Percentiles rank a stretch among this genome's conserved stretches.
Evolutionary conservation across 805 yeast species (phyloP).

Genomic region (Ogataea paraovalis): DNA sequence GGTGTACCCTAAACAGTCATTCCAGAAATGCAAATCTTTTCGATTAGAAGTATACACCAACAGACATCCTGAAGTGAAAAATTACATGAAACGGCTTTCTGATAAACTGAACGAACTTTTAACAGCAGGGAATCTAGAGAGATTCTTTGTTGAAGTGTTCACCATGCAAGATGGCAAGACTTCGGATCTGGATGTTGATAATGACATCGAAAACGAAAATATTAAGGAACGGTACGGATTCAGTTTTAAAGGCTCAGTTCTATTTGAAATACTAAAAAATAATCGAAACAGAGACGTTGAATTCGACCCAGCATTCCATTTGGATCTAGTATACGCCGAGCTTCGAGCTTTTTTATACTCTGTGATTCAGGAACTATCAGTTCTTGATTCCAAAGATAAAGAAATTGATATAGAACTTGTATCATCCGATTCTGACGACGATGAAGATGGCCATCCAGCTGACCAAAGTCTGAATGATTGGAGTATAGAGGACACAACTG

Average conservation of each 20-base stretch:
- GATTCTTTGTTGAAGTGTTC: constrained; percentile 23
- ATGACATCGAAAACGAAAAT: neutral
- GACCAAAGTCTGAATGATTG: neutral
- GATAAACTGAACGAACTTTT: constrained; percentile 18
- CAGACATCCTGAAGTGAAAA: constrained; percentile 43
- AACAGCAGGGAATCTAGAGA: constrained; percentile 19
- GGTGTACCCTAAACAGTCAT: constrained; percentile 52
- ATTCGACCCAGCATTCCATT: constrained; percentile 2
- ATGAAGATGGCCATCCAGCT: neutral
- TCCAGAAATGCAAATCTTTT: constrained; percentile 39
- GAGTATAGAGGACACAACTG: neutral
- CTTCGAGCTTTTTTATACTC: constrained; percentile 25
- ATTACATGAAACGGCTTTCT: constrained; percentile 34
- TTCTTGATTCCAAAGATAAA: neutral
- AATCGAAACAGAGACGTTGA: neutral
- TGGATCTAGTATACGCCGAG: constrained; percentile 20
- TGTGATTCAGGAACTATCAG: constrained; percentile 19
- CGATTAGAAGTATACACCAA: constrained; percentile 39
- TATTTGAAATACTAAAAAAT: constrained; percentile 18
- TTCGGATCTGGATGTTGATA: neutral
- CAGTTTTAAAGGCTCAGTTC: constrained; percentile 27
- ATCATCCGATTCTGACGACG: neutral
- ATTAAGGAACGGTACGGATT: constrained; percentile 23
- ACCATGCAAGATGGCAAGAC: neutral
- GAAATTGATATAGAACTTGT: neutral